phyloP scores from a whole-genome alignment of 2,329 filamentous ascomycete genomes.

The Gaeumannomyces tritici region DNA sequence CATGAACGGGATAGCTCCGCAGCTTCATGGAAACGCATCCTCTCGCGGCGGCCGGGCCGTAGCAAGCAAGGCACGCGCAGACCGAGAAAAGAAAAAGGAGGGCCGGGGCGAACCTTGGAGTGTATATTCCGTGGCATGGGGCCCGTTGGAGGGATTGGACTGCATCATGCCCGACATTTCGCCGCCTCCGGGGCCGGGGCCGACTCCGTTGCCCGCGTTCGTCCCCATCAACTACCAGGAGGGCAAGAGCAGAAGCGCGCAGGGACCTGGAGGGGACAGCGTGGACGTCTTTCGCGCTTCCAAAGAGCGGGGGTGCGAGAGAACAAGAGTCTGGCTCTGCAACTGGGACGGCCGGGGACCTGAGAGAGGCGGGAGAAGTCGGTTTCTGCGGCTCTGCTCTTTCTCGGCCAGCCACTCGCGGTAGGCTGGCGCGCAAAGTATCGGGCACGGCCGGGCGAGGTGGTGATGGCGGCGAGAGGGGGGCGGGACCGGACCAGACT shows the following conservation, averaged over 20 bases:
- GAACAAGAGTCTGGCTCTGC: background rate
- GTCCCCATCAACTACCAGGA: conserved; percentile 24
- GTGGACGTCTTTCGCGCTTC: background rate
- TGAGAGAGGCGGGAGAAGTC: background rate
- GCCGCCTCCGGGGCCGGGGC: conserved; percentile 25
- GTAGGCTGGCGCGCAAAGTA: background rate
- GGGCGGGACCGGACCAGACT: background rate
- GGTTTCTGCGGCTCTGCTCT: background rate
- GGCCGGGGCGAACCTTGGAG: conserved; percentile 34
- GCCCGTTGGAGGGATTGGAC: conserved; percentile 37
- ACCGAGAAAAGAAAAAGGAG: conserved; percentile 5
- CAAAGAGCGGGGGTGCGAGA: no score
- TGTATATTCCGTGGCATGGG: conserved; percentile 52
- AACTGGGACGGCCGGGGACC: background rate
- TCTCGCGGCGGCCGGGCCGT: background rate
- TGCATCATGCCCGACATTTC: conserved; percentile 35
- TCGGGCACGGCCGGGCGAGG: background rate
- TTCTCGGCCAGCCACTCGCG: background rate
- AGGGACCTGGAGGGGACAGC: background rate
- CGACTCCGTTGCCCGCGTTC: conserved; percentile 27
- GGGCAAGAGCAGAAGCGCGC: background rate
- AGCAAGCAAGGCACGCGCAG: background rate
- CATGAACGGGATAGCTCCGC: background rate
- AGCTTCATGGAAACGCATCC: background rate
- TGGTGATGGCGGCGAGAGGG: background rate